Percentiles rank a stretch among this genome's conserved stretches.
Conservation (phyloP, 2,329 filamentous ascomycete species). For the Neoarthrinium moseri region DNA sequence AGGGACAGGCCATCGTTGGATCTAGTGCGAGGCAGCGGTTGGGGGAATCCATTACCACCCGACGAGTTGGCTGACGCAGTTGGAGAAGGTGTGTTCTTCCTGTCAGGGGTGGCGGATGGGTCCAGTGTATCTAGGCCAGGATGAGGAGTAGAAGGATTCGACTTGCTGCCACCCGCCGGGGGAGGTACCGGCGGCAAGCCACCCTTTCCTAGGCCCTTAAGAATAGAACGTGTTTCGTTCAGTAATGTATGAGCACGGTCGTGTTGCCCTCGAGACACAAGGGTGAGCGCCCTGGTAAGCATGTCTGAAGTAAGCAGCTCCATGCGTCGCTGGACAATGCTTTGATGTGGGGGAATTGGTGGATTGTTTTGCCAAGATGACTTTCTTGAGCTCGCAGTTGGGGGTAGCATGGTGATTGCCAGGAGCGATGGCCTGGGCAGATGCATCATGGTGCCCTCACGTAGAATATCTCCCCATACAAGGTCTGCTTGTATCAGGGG, state of each 20-base stretch:
- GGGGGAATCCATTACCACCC: conserved; percentile 35
- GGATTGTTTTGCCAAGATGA: conserved; percentile 65
- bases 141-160: conserved; percentile 49
- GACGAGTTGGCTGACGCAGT: conserved; percentile 47
- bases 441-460: conserved; percentile 82
- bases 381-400: conserved; percentile 60
- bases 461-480: conserved; percentile 87
- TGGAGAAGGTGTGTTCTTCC: conserved; percentile 56
- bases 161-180: conserved; percentile 32
- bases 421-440: conserved; percentile 86
- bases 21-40: conserved; percentile 45
- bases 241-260: conserved; percentile 91
- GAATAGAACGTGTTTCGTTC: conserved; percentile 88
- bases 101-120: conserved; percentile 46
- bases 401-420: conserved; percentile 92
- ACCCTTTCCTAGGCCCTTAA: conserved; percentile 94
- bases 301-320: conserved; percentile 97
- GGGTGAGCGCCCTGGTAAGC: conserved; percentile 86
- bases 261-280: conserved; percentile 88
- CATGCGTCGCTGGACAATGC: conserved; percentile 95
- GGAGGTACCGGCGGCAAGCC: conserved; percentile 75
- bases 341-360: conserved; percentile 91
- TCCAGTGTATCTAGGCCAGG: conserved; percentile 43
- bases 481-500: conserved; percentile 94
- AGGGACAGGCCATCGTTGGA: conserved; percentile 59